Conservation (phyloP, 2,329 filamentous ascomycete genomes). For the Alternaria alternata region DNA sequence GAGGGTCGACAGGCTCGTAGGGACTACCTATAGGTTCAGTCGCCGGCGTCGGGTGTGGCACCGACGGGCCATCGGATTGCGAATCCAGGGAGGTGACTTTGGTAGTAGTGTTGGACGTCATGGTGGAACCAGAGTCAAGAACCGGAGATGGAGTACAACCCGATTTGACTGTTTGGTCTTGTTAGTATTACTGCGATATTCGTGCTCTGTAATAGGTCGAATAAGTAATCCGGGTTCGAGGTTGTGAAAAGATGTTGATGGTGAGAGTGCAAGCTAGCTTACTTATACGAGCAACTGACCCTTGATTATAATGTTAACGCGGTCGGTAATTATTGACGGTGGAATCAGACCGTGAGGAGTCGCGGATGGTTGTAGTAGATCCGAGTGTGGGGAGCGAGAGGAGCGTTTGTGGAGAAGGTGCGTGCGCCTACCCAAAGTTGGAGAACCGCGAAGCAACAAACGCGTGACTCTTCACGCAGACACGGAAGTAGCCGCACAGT, state of each 20-base stretch:
- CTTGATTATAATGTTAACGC: background rate
- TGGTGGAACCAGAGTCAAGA: background rate
- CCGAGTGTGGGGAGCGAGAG: slow-evolving; percentile 11
- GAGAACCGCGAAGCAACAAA: slow-evolving; percentile 10
- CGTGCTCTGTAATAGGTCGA: background rate
- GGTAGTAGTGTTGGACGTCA: slow-evolving; percentile 12
- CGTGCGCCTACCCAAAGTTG: slow-evolving; percentile 20
- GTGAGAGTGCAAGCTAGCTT: background rate
- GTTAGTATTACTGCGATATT: background rate
- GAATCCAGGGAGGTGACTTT: slow-evolving; percentile 36
- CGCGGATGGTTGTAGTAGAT: background rate
- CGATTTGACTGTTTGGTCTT: background rate
- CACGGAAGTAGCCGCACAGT: slow-evolving; percentile 1
- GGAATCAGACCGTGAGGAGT: background rate
- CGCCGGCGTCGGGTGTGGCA: slow-evolving; percentile 38
- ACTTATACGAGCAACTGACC: background rate
- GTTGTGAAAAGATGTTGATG: background rate
- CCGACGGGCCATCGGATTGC: slow-evolving; percentile 27
- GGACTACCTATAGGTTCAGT: slow-evolving; percentile 28
- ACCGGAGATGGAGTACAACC: background rate
- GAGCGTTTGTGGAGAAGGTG: slow-evolving; percentile 14
- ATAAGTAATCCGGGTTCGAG: background rate
- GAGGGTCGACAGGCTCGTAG: slow-evolving; percentile 20
- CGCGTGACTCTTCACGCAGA: background rate
- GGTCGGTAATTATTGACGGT: background rate